Base-by-base conservation (phyloP, 352 stramenopile genomes). In the Globisporangium uncinulatum region DNA sequence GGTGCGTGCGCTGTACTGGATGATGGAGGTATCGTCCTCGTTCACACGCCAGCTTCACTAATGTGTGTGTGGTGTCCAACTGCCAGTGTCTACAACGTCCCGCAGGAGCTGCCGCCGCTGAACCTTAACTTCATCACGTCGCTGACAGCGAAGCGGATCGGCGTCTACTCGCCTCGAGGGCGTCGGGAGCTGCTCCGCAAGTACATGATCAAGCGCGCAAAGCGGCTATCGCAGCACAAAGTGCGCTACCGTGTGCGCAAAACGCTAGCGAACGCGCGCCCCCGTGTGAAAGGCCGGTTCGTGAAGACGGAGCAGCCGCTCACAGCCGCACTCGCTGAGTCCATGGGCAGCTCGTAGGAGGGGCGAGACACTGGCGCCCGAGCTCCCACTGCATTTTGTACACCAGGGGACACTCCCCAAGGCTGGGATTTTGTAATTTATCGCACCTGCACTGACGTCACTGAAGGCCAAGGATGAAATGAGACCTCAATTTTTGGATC, bases 231-330 rank as follows among this genome's bases (percentile, higher is more conserved):
- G 17, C 83, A 89, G 53, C 73, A 85, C 62, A 90, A 71, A 51
- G 79, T 92, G 51, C 79, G 79, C 65, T 92, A 90, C 60, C 70
- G 80, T 56, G 83, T 92, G 57, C 79, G 79, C 49, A 92, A 92
- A 54, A 89, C 83, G 49, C 72, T 90, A 41, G 83, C 83, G 48
- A 90, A 90, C 42, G 82, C 82, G 15, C 79, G 82, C 4, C 79
- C 83, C 29, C 76, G 83, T 10, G 79, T 90, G 42, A 92, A 89
- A 65, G 83, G 83, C 43, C 79, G 83, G 20, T 92, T 92, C 64
- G 79, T 90, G 57, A 92, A 92, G 75, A 92, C 83, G 5, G 75
- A 84, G 71, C 72, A 82, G 61, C 78, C 83, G 43, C 76, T 92
- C 53, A 92, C 79, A 7, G 83, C 79, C 21, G 80, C 78, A 21